Evolutionary conservation across 1,284 basidiomycete species (phyloP), one percentile per base, ranked within the genome.

Genomic region (Melampsora larici-populina): DNA sequence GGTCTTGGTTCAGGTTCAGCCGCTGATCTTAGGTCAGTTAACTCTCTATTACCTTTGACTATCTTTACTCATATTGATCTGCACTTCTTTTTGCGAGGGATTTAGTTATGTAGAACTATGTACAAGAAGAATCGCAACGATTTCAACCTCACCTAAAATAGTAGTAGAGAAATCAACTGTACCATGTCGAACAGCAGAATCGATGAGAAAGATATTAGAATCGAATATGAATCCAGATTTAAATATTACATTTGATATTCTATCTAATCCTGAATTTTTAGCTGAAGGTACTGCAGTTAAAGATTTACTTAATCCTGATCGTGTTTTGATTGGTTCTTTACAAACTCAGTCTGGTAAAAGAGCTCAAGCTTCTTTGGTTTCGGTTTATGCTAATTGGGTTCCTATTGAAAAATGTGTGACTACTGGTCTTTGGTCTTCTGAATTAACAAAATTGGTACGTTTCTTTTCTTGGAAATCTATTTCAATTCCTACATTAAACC

Each of bases 91-190:
- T 58, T 63, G n/a, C 7, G n/a, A 29, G 26, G 13, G 60, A 48
- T 58, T 11, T 79, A 97, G 94, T 87, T 97, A 94, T 85, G 92
- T 98, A 81, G 96, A 99, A 84, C 89, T 92, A 36, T 96, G 95
- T 60, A 98, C 97, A 55, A 93, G 96, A 80, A 92, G 92, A 81
- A 99, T 99, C 81, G 96, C 97, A 62, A 89, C 89, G 72, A 91
- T 98, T 78, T 92, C 97, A 49, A 91, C 87, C 49, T 89, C 92
- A 8, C 92, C 90, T 84, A 99, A 99, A 88, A 99, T 99, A 82
- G 96, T 99, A 80, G 95, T 99, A 78, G 97, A 99, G 84, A 99
- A 99, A 86, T 99, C 96, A 24, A 99, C 96, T 2, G 96, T 99
- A 36, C 96, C 96, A 49, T 98, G 95, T 86, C 90, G 96, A 80